Conservation (phyloP, 495 filamentous ascomycete species). For the Daldinia vernicosa region DNA sequence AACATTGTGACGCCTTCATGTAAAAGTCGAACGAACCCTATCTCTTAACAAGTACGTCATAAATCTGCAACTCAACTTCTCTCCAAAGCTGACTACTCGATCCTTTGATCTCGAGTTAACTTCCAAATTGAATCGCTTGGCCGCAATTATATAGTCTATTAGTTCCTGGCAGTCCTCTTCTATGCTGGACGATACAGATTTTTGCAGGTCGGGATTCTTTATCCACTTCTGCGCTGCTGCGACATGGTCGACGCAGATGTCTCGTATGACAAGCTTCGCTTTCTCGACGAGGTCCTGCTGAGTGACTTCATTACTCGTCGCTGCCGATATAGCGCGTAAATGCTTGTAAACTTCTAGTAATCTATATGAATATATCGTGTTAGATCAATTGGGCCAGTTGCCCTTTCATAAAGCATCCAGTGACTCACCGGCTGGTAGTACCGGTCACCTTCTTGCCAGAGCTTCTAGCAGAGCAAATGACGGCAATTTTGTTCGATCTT, state of each 20-base stretch:
- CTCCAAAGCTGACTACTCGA: conserved; percentile 88
- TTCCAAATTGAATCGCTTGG: conserved; percentile 68
- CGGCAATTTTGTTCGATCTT: conserved; percentile 73
- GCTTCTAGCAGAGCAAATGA: conserved; percentile 93
- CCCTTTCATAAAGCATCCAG: neutral
- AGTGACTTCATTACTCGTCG: conserved; percentile 66
- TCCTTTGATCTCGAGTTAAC: conserved; percentile 86
- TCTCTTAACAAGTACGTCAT: conserved; percentile 85
- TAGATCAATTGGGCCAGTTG: conserved; percentile 26
- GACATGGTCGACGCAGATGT: conserved; percentile 78
- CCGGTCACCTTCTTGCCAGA: conserved; percentile 89
- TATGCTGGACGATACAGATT: conserved; percentile 66
- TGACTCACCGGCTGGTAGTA: conserved; percentile 90
- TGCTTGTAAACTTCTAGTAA: conserved; percentile 68
- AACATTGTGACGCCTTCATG: neutral
- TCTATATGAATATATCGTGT: conserved; percentile 43
- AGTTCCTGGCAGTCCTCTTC: conserved; percentile 74
- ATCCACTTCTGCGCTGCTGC: conserved; percentile 71
- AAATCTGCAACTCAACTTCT: conserved; percentile 90
- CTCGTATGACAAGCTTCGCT: conserved; percentile 75
- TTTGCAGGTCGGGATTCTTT: conserved; percentile 65
- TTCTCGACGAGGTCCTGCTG: conserved; percentile 73
- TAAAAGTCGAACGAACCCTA: conserved; percentile 39
- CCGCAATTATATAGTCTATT: conserved; percentile 63
- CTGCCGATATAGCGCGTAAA: conserved; percentile 72